Evolutionary conservation across 345 rosid species (phyloP).

Genomic region (Aegle marmelos): DNA sequence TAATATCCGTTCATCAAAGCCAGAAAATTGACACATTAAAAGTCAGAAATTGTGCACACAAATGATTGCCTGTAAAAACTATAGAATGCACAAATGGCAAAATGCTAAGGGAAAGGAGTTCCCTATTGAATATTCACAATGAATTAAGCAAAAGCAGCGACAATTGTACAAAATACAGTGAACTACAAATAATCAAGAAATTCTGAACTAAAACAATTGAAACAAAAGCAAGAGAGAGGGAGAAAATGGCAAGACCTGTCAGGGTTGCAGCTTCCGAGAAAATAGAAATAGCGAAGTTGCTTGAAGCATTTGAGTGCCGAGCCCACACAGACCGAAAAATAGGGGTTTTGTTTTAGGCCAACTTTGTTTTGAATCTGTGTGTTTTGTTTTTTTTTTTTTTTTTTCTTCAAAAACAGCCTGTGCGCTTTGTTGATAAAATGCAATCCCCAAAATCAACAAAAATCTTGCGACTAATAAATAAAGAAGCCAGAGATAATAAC

Average conservation of each 20-base stretch:
- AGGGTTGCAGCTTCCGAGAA: background rate
- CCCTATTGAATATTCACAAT: background rate
- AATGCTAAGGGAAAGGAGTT: background rate
- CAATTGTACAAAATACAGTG: background rate
- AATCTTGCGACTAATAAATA: background rate
- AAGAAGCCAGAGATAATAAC: too few species aligned
- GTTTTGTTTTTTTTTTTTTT: too few species aligned
- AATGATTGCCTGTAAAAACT: background rate
- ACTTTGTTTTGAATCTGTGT: background rate
- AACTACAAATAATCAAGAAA: background rate
- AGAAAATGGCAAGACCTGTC: constrained; percentile 10
- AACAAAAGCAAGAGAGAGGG: background rate
- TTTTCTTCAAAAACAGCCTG: too few species aligned
- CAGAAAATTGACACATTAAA: background rate
- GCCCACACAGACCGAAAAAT: background rate
- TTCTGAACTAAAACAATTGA: background rate
- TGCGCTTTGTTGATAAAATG: constrained; percentile 4
- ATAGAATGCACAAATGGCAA: background rate
- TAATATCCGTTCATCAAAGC: constrained; percentile 29
- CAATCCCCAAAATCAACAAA: background rate
- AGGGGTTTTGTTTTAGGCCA: background rate
- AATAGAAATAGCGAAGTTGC: background rate
- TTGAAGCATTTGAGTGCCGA: background rate
- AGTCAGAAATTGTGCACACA: background rate
- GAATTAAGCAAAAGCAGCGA: background rate